A percentile compares a stretch with the other conserved stretches of the same genome.
Conservation (phyloP, 352 stramenopile genomes). For the Elongisporangium anandrum region DNA sequence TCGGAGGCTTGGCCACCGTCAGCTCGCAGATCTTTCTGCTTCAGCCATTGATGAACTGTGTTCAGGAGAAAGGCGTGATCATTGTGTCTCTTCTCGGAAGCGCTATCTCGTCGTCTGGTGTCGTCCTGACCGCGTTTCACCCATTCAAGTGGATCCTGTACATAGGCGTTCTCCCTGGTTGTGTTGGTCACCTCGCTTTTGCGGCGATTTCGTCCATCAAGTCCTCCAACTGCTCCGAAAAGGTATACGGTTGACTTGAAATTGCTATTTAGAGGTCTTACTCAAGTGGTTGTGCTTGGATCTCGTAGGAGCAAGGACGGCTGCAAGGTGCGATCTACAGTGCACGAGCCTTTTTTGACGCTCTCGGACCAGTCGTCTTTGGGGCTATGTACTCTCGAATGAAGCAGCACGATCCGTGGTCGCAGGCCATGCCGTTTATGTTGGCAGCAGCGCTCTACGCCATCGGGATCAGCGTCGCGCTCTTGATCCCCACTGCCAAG, state of each 20-base stretch:
- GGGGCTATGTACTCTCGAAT: constrained; percentile 54
- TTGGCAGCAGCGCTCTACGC: constrained; percentile 49
- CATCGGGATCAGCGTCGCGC: constrained; percentile 35
- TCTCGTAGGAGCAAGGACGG: constrained; percentile 55
- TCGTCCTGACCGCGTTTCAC: constrained; percentile 39
- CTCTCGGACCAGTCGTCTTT: constrained; percentile 47
- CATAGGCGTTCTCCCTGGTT: constrained; percentile 26
- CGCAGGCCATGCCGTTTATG: constrained; percentile 52
- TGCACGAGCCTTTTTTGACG: constrained; percentile 58
- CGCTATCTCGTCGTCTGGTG: constrained; percentile 33
- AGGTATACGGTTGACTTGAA: constrained; percentile 12
- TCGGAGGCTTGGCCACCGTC: constrained; percentile 50
- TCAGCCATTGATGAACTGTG: constrained; percentile 45
- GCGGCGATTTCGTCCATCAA: constrained; percentile 62
- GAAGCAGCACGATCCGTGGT: constrained; percentile 32
- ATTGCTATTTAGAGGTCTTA: neutral
- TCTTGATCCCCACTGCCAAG: constrained; percentile 20
- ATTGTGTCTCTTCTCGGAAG: constrained; percentile 43
- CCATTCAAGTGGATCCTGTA: constrained; percentile 62
- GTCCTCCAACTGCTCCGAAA: constrained; percentile 56
- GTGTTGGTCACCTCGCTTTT: constrained; percentile 64
- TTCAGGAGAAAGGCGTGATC: constrained; percentile 65
- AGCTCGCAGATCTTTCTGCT: constrained; percentile 52
- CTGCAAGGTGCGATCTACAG: constrained; percentile 73
- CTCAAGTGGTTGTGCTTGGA: neutral